Conservation (phyloP, 164 flowering plant species). For the Tetracentron sinense region DNA sequence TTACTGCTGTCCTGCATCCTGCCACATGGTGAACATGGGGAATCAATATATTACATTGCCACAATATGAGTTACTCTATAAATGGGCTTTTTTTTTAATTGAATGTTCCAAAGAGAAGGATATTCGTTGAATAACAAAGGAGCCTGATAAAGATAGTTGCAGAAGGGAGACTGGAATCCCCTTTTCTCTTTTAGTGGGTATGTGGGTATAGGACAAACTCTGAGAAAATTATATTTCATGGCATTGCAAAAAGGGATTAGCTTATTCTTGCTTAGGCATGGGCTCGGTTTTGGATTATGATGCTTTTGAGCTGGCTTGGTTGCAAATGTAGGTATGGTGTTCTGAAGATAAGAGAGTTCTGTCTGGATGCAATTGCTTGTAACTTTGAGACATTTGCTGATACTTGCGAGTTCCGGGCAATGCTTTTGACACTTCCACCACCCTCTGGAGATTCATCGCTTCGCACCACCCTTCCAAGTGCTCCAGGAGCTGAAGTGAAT, state of each 20-base stretch:
- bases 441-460: constrained; percentile 93
- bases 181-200: not conserved
- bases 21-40: no score
- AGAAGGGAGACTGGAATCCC: not conserved
- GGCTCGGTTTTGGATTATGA: not conserved
- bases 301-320: constrained; percentile 1
- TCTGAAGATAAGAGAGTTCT: constrained; percentile 81
- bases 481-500: constrained; percentile 73
- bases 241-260: not conserved
- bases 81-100: no score
- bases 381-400: constrained; percentile 95
- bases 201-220: not conserved
- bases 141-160: not conserved
- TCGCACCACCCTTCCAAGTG: constrained; percentile 90
- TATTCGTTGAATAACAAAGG: no score
- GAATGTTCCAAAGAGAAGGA: no score
- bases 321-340: constrained; percentile 74
- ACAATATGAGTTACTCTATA: no score
- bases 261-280: not conserved
- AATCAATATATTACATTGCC: no score
- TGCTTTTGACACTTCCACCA: constrained; percentile 89
- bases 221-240: not conserved
- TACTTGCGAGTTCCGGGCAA: constrained; percentile 67
- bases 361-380: constrained; percentile 78
- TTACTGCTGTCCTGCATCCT: no score